These are phyloP conservation scores for Tetracladium setigerum DNA, from an alignment of 495 filamentous ascomycete genomes.

Conservation along the genomic window DNA sequence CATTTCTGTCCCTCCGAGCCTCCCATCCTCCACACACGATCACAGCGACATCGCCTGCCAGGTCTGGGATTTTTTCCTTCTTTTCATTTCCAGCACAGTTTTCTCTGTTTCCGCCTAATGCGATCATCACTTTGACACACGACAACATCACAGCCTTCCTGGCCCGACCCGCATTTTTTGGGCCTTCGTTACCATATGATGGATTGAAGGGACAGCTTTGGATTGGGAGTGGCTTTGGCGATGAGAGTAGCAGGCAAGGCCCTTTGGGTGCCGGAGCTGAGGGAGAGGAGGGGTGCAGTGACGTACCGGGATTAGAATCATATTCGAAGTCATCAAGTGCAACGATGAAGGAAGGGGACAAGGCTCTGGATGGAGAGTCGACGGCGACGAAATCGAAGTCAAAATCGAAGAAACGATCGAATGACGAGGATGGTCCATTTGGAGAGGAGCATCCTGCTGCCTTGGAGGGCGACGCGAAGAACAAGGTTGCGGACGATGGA, in stretches of 20 bases:
- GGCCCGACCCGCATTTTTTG: conserved; percentile 88
- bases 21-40: conserved; percentile 10
- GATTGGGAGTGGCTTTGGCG: conserved; percentile 84
- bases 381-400: conserved; percentile 6
- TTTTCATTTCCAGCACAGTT: conserved; percentile 45
- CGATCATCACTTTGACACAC: conserved; percentile 91
- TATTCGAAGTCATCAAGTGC: conserved; percentile 23
- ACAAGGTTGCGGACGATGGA: conserved; percentile 50
- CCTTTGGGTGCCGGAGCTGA: conserved; percentile 48
- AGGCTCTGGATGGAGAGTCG: conserved; percentile 10
- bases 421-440: conserved; percentile 9
- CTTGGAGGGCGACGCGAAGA: neutral
- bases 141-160: conserved; percentile 97
- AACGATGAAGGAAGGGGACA: conserved; percentile 6
- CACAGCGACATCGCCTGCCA: conserved; percentile 1
- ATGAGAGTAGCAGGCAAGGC: conserved; percentile 55
- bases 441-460: conserved; percentile 4
- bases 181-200: conserved; percentile 63
- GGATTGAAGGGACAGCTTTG: conserved; percentile 81
- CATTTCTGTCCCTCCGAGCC: conserved; percentile 17
- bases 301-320: conserved; percentile 73
- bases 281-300: conserved; percentile 93
- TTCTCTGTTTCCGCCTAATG: conserved; percentile 87
- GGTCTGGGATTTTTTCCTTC: conserved; percentile 10
- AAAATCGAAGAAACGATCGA: conserved; percentile 9